Evolutionary conservation across 768 basidiomycete species (phyloP), one percentile per base, ranked within the genome.

Genomic region (Royoungia palumana): DNA sequence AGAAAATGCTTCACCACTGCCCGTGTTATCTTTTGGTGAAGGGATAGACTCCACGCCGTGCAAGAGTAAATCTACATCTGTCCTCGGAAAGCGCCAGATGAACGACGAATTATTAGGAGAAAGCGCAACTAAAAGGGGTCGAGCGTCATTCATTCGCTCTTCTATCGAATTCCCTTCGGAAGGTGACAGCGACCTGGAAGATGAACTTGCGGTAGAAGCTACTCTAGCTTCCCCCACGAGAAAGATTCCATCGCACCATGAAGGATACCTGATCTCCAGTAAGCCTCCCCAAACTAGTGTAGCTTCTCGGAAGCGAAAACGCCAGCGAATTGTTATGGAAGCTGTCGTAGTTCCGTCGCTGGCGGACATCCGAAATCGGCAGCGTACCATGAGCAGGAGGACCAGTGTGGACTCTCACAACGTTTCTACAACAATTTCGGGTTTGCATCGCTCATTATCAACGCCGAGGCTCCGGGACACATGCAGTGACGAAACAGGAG

Each of bases 1-100:
- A 66, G 86, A 89, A 61, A 88, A 88, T 57, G 49, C 64, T 27
- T 76, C 76, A 0, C 81, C 79, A 28, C 52, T 65, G 5, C 56
- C 57, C 9, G 49, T 59, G 24, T 63, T 69, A 40, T 68, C 77
- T 32, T 70, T 77, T 19, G 52, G 69, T 25, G 81, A 84, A 49
- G 73, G 76, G 25, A 72, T 79, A 40, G 72, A 70, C 2, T 54
- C 64, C 35, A 62, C 62, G 5, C 72, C 75, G 5, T 62, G 55
- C 24, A 54, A 59, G 43, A 61, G 35, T 20, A 58, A 52, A 35
- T 42, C 54, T 12, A 20, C 35, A 3, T 62, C 67, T 32, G 45
- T 65, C 20, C 63, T 75, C 27, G 71, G 77, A 52, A 83, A 83
- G 63, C 70, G 82, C 40, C 68, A 67, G 16, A 57, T 67, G 27